phyloP scores from a whole-genome alignment of 164 flowering plant species.

The Vitis cinerea region DNA sequence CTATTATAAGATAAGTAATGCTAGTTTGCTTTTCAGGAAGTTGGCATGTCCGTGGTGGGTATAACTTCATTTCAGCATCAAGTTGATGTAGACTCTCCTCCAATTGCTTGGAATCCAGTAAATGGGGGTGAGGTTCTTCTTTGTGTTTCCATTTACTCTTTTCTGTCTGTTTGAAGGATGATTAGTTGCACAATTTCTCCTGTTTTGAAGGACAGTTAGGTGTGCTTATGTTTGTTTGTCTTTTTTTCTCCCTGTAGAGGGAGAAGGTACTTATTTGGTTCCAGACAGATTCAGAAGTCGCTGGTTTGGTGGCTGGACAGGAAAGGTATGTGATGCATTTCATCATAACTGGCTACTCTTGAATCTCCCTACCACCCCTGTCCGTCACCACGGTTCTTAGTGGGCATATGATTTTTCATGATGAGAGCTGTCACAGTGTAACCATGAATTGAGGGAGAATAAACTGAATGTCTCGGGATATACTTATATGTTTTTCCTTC shows the following conservation, averaged over 20 bases:
- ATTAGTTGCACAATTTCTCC: not conserved
- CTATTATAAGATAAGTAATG: not conserved
- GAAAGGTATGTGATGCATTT: conserved; percentile 38
- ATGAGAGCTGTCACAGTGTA: not conserved
- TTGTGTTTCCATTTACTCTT: not conserved
- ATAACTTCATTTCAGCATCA: conserved; percentile 13
- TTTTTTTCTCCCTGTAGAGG: conserved; percentile 16
- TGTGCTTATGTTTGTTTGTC: not conserved
- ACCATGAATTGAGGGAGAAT: too few relatives aligned
- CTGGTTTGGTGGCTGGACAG: conserved; percentile 76
- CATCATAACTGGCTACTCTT: not conserved
- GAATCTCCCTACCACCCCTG: not conserved
- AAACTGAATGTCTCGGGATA: too few relatives aligned
- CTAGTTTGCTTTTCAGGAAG: conserved; percentile 27
- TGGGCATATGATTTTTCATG: not conserved
- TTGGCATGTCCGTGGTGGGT: conserved; percentile 11
- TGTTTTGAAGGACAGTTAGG: not conserved
- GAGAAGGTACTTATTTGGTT: conserved; percentile 8
- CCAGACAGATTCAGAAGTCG: conserved; percentile 48
- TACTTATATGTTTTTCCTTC: too few relatives aligned
- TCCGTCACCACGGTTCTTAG: not conserved
- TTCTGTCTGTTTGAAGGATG: not conserved
- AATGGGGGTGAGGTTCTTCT: conserved; percentile 23
- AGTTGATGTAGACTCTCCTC: conserved; percentile 14
- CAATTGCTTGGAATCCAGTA: conserved; percentile 8